phyloP scores from a whole-genome alignment of 345 rosid species.

The Arabis alpina region DNA sequence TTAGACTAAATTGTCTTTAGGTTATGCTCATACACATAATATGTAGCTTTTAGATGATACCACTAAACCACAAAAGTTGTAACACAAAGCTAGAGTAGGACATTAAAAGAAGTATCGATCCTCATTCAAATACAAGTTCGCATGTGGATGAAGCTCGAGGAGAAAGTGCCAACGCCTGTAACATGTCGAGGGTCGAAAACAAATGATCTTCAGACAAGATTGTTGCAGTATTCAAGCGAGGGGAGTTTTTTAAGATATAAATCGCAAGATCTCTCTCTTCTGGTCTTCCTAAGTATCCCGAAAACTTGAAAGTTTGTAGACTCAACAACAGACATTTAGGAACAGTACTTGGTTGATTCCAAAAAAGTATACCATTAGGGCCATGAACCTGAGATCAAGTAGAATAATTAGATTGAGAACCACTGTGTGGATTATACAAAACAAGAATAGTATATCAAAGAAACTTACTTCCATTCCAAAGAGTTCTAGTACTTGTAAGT shows the following conservation, averaged over 20 bases:
- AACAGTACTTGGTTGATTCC: too few relatives aligned
- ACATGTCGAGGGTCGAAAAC: not conserved
- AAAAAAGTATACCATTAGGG: too few relatives aligned
- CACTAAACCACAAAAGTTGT: not conserved
- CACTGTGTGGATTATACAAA: not conserved
- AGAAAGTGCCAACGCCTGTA: not conserved
- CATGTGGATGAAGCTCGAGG: constrained; percentile 6
- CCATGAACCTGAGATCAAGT: not conserved
- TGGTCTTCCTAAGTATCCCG: not conserved
- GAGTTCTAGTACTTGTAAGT: not conserved
- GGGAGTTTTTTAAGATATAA: not conserved
- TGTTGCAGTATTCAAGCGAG: not conserved
- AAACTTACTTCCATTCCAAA: not conserved
- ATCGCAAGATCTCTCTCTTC: not conserved
- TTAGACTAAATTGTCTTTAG: not conserved
- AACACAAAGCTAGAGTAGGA: not conserved
- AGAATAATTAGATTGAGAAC: not conserved
- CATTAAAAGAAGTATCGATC: not conserved
- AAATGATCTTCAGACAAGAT: not conserved
- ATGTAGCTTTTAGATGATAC: too few relatives aligned
- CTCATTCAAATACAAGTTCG: not conserved
- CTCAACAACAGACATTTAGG: not conserved
- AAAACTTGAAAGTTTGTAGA: not conserved
- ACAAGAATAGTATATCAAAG: not conserved
- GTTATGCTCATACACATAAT: not conserved